Evolutionary conservation across 371 early-diverging fungal genomes (phyloP).

Genomic region (Saksenaea vasiformis): DNA sequence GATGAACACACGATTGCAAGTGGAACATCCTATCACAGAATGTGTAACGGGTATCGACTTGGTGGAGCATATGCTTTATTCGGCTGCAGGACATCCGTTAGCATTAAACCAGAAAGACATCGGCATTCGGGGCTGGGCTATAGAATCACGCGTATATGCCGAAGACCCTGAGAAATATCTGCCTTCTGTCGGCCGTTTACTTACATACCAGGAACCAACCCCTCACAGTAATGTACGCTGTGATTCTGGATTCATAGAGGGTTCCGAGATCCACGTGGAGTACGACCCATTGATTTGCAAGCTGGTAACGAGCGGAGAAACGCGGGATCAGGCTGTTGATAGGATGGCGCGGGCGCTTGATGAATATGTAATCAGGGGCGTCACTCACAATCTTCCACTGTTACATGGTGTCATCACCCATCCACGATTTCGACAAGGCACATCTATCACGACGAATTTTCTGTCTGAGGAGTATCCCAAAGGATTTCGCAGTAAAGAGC

Average conservation of each 20-base stretch:
- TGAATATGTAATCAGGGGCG: conserved; percentile 89
- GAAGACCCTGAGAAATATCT: conserved; percentile 87
- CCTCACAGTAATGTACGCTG: conserved; percentile 21
- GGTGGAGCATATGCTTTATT: conserved; percentile 88
- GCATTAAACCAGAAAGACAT: conserved; percentile 61
- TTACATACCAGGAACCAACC: conserved; percentile 36
- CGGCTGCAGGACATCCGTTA: conserved; percentile 73
- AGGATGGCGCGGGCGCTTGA: conserved; percentile 86
- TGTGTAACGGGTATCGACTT: conserved; percentile 91
- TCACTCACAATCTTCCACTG: conserved; percentile 95
- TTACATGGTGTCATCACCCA: conserved; percentile 85
- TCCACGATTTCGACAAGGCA: conserved; percentile 76
- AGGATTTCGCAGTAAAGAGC: conserved; percentile 82
- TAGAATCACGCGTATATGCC: conserved; percentile 90
- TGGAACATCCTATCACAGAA: conserved; percentile 98
- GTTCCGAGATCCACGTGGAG: conserved; percentile 82
- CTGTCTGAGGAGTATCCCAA: conserved; percentile 88
- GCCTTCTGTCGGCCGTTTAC: conserved; percentile 85
- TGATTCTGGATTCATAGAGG: conserved; percentile 64
- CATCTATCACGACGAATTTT: conserved; percentile 82
- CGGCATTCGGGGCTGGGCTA: conserved; percentile 75
- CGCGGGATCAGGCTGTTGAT: conserved; percentile 75
- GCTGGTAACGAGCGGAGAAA: conserved; percentile 83
- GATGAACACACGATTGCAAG: conserved; percentile 90
- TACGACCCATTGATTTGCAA: conserved; percentile 90